phyloP scores from a whole-genome alignment of 1,284 basidiomycete genomes.

The Rhodotorula sp. region DNA sequence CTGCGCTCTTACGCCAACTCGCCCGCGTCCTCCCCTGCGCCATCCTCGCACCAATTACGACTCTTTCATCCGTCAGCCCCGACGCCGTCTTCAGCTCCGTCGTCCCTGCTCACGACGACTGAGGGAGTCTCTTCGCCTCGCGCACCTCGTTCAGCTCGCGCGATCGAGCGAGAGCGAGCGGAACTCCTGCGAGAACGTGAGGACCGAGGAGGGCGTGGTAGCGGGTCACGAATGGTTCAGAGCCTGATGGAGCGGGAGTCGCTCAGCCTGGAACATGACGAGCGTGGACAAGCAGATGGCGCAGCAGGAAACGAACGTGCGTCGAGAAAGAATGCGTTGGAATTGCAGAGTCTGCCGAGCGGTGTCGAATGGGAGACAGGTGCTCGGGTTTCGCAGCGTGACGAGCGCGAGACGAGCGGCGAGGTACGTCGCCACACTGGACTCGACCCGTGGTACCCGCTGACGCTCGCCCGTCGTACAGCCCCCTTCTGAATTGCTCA shows the following conservation, averaged over 20 bases:
- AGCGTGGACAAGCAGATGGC: background rate
- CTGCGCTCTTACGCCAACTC: background rate
- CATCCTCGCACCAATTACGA: background rate
- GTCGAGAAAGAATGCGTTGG: background rate
- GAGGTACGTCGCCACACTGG: background rate
- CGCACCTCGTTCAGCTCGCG: background rate
- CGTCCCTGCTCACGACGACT: background rate
- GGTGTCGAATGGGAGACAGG: no score
- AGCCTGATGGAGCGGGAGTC: background rate
- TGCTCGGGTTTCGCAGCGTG: no score
- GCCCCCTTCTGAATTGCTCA: constrained; percentile 14
- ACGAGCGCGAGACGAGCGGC: no score
- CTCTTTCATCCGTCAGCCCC: background rate
- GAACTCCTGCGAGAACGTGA: constrained; percentile 9
- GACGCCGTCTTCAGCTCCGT: background rate
- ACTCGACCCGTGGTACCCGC: no score
- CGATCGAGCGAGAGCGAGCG: background rate
- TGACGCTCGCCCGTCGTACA: background rate
- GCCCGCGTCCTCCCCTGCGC: background rate
- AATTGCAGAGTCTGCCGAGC: no score
- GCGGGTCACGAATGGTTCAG: background rate
- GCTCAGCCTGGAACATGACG: background rate
- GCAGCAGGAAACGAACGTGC: no score
- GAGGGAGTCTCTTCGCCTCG: background rate
- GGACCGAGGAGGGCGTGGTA: constrained; percentile 5